Percentiles rank a stretch among this genome's conserved stretches.
Evolutionary conservation across 352 stramenopile genomes (phyloP).

Genomic region (Pythium coloratum): DNA sequence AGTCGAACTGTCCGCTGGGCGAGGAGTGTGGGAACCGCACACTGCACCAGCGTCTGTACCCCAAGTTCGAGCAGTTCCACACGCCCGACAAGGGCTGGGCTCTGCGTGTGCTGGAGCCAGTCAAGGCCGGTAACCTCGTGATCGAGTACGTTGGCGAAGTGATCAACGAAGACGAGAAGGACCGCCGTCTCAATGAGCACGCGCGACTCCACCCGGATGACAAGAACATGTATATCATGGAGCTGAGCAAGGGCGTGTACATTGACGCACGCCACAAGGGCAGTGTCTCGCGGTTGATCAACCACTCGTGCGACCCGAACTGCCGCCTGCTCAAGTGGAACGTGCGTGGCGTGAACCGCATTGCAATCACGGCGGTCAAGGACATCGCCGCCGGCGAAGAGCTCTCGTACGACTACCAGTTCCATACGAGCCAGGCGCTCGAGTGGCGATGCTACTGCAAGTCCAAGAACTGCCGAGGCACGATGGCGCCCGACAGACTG

Average conservation of each 20-base stretch:
- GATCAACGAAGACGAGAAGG: conserved; percentile 93
- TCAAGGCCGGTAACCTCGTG: conserved; percentile 87
- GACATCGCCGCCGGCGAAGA: conserved; percentile 90
- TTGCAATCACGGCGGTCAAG: conserved; percentile 90
- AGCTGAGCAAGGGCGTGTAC: conserved; percentile 90
- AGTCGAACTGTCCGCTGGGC: conserved; percentile 91
- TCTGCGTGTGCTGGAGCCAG: conserved; percentile 74
- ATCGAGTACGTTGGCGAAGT: conserved; percentile 96
- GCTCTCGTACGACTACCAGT: conserved; percentile 95
- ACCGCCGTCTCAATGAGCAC: conserved; percentile 83
- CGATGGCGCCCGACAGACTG: conserved; percentile 84
- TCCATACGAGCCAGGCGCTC: conserved; percentile 85
- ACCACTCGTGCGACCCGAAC: conserved; percentile 97
- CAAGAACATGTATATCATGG: conserved; percentile 97
- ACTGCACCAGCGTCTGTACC: conserved; percentile 82
- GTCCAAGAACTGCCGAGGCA: conserved; percentile 76
- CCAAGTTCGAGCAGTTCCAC: conserved; percentile 73
- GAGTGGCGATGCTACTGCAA: conserved; percentile 89
- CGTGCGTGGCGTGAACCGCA: conserved; percentile 90
- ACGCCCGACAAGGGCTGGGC: conserved; percentile 91
- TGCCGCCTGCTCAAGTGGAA: conserved; percentile 95
- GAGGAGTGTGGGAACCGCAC: conserved; percentile 91
- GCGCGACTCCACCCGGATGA: conserved; percentile 88
- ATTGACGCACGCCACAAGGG: conserved; percentile 95
- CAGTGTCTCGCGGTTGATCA: conserved; percentile 96